Evolutionary conservation across 176 grass and related monocot species (phyloP).

Genomic region (Miscanthus lutarioriparius): DNA sequence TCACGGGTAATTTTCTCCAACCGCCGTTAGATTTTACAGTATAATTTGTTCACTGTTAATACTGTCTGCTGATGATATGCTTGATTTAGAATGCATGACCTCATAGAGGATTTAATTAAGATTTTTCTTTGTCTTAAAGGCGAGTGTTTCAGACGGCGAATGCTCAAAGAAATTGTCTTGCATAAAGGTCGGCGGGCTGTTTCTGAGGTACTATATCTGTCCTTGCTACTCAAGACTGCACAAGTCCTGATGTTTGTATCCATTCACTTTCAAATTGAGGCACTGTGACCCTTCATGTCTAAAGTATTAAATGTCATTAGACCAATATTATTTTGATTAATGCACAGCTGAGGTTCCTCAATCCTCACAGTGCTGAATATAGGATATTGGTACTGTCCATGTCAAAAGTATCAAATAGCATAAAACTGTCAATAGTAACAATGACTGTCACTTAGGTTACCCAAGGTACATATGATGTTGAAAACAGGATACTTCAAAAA

Average conservation of each 20-base stretch:
- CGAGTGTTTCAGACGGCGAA: slow-evolving; percentile 81
- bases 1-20: slow-evolving; percentile 68
- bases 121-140: slow-evolving; percentile 56
- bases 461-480: neutral
- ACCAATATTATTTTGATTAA: slow-evolving; percentile 22
- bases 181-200: slow-evolving; percentile 86
- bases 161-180: slow-evolving; percentile 81
- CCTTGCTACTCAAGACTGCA: slow-evolving; percentile 18
- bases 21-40: neutral
- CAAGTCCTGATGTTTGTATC: slow-evolving; percentile 5
- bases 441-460: slow-evolving; percentile 1
- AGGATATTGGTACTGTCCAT: neutral
- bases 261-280: slow-evolving; percentile 21
- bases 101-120: neutral
- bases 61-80: slow-evolving; percentile 31
- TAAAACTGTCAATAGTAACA: neutral
- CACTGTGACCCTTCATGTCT: slow-evolving; percentile 2
- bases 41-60: slow-evolving; percentile 16
- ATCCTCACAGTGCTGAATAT: neutral
- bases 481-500: neutral
- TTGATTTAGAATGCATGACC: slow-evolving; percentile 17
- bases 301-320: slow-evolving; percentile 4
- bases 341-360: slow-evolving; percentile 26
- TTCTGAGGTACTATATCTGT: slow-evolving; percentile 73
- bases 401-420: slow-evolving; percentile 13